Evolutionary conservation across 768 basidiomycete genomes (phyloP).

Genomic region (Serendipita vermifera): DNA sequence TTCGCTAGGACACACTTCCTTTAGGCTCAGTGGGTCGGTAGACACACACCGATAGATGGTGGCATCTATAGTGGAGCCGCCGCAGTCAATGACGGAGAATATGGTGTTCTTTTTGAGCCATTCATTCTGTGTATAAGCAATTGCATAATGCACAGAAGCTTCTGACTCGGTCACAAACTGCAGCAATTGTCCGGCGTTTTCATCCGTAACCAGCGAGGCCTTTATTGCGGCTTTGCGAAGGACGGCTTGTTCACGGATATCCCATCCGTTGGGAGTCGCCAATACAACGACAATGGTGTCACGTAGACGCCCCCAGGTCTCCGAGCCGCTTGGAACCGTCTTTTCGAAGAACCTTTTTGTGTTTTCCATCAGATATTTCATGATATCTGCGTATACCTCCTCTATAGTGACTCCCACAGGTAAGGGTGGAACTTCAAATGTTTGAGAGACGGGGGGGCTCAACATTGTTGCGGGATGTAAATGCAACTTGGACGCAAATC

Average conservation of each 20-base stretch:
- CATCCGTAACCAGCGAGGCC: neutral
- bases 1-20: neutral
- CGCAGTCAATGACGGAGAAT: too few relatives aligned
- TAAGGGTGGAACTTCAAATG: slow-evolving; percentile 7
- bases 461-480: slow-evolving; percentile 11
- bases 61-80: slow-evolving; percentile 6
- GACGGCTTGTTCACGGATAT: slow-evolving; percentile 1
- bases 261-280: slow-evolving; percentile 10
- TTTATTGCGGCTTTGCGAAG: neutral
- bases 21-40: neutral
- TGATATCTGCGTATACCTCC: slow-evolving; percentile 13
- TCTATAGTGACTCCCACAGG: slow-evolving; percentile 8
- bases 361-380: slow-evolving; percentile 4
- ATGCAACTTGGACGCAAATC: neutral
- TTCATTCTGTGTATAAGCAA: neutral
- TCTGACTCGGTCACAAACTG: slow-evolving; percentile 10
- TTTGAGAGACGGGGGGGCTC: neutral
- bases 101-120: neutral
- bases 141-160: slow-evolving; percentile 10
- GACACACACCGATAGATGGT: neutral
- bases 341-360: slow-evolving; percentile 3
- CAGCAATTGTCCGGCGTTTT: neutral
- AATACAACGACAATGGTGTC: slow-evolving; percentile 27
- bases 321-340: slow-evolving; percentile 2
- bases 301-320: slow-evolving; percentile 5